Base-by-base conservation (phyloP, 148 eudicot species). In the Polygonum maritimum region DNA sequence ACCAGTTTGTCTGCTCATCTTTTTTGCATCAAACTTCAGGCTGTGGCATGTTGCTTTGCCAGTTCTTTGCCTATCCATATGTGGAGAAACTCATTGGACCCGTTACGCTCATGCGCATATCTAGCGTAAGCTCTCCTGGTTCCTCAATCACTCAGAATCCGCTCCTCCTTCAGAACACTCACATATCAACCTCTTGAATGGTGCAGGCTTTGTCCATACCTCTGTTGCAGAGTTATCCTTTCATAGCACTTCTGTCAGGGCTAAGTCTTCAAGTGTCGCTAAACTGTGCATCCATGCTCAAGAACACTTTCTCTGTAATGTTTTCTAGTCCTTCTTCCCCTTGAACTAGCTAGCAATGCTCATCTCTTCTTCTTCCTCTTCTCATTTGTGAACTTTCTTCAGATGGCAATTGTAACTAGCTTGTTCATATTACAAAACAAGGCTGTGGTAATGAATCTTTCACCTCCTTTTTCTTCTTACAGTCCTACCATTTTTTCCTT, bases 381-480 rank as follows among this genome's bases (percentile, higher is more conserved):
- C 75, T 78, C 33, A 71, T 44, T 21, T 89, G 84, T 89, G 90
- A n/a, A 16, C 13, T 71, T 71, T n/a, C 57, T 81, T 69, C 87
- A 91, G 98, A 58, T 83, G 14, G 77, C 89, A 78, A 85, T 90
- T 38, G 22, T 88, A 49, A 94, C 93, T 21, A 85, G 95, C 73
- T 39, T 81, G 75, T 90, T 92, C 80, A 84, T 94, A 44, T 76
- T 94, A 72, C 97, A 91, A 80, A 94, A 94, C 77, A 83, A 80
- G 69, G 90, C 97, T 48, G 98, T 94, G 98, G 98, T 94, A 85
- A 77, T 36, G 92, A 85, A 77, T 36, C 79, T 81, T 78, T 33
- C 38, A 71, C 70, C 60, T 78, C 49, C 58, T 12, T 51, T 0
- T 40, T 15, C 10, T 74, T 44, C 2, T 79, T 39, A 26, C 18